A percentile compares a stretch with the other conserved stretches of the same genome.
phyloP scores from a whole-genome alignment of 2,329 filamentous ascomycete species.

The Metarhizium anisopliae region DNA sequence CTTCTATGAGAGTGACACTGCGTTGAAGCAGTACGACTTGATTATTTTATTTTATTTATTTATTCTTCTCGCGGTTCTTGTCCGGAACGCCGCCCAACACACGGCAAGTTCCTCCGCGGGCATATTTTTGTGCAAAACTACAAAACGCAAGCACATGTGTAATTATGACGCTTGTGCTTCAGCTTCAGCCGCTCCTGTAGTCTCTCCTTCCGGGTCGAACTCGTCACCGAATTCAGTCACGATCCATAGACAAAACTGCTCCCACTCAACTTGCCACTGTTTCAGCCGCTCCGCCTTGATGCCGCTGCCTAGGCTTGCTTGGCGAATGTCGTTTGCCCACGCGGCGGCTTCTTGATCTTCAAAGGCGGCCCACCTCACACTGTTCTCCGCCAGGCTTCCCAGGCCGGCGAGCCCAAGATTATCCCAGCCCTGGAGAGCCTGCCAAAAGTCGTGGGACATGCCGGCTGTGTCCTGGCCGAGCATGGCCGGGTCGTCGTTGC shows the following conservation, averaged over 20 bases:
- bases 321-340: slow-evolving; percentile 65
- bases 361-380: slow-evolving; percentile 80
- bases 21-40: background rate
- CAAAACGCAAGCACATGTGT: background rate
- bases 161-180: background rate
- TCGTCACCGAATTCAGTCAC: slow-evolving; percentile 66
- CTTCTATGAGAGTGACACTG: background rate
- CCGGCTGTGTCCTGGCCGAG: slow-evolving; percentile 74
- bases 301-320: slow-evolving; percentile 63
- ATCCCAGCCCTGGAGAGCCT: slow-evolving; percentile 82
- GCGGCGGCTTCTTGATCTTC: slow-evolving; percentile 65
- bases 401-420: slow-evolving; percentile 83
- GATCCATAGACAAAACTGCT: slow-evolving; percentile 85
- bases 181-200: background rate
- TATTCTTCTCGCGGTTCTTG: background rate
- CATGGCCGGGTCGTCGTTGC: slow-evolving; percentile 87
- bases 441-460: slow-evolving; percentile 88
- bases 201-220: slow-evolving; percentile 32
- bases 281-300: slow-evolving; percentile 63
- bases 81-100: background rate
- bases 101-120: background rate
- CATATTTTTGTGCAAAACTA: background rate
- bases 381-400: slow-evolving; percentile 84
- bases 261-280: slow-evolving; percentile 76
- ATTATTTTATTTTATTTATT: background rate